phyloP scores from a whole-genome alignment of 305 asterid species.

The Fraxinus ornus region DNA sequence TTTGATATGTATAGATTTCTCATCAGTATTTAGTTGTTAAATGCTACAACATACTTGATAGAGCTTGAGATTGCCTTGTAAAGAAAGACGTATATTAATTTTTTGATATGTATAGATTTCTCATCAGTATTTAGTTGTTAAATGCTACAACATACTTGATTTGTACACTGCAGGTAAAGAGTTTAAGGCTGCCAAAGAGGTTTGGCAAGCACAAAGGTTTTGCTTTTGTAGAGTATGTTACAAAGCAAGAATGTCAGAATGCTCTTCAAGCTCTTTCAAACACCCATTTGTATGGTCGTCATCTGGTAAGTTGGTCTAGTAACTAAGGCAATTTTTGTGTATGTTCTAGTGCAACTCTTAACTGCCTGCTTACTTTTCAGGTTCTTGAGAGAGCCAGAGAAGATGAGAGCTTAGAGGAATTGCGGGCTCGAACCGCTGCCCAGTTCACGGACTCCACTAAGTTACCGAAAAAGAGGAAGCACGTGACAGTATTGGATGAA shows the following conservation, averaged over 20 bases:
- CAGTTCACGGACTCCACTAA: slow-evolving; percentile 57
- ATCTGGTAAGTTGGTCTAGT: slow-evolving; percentile 55
- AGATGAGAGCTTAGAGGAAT: slow-evolving; percentile 85
- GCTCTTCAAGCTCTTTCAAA: slow-evolving; percentile 75
- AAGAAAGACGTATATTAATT: not conserved
- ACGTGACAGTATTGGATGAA: slow-evolving; percentile 47
- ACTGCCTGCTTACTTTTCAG: slow-evolving; percentile 34
- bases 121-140: too few species aligned
- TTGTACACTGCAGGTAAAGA: slow-evolving; percentile 57
- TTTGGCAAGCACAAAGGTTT: slow-evolving; percentile 82
- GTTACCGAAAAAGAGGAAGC: slow-evolving; percentile 67
- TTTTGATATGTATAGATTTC: too few species aligned
- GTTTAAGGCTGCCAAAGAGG: slow-evolving; percentile 74
- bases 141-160: not conserved
- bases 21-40: too few species aligned
- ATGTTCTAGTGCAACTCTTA: not conserved
- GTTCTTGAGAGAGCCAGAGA: slow-evolving; percentile 92
- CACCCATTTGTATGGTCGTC: slow-evolving; percentile 92
- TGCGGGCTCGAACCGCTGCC: slow-evolving; percentile 79
- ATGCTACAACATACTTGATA: too few species aligned
- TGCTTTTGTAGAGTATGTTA: slow-evolving; percentile 78
- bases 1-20: too few species aligned
- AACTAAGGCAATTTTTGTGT: too few species aligned
- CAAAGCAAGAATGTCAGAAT: slow-evolving; percentile 82
- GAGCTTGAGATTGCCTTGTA: not conserved